Percentiles rank a stretch among this genome's conserved stretches.
phyloP scores from a whole-genome alignment of 2,329 filamentous ascomycete genomes.

The Xylariaceae sp. region DNA sequence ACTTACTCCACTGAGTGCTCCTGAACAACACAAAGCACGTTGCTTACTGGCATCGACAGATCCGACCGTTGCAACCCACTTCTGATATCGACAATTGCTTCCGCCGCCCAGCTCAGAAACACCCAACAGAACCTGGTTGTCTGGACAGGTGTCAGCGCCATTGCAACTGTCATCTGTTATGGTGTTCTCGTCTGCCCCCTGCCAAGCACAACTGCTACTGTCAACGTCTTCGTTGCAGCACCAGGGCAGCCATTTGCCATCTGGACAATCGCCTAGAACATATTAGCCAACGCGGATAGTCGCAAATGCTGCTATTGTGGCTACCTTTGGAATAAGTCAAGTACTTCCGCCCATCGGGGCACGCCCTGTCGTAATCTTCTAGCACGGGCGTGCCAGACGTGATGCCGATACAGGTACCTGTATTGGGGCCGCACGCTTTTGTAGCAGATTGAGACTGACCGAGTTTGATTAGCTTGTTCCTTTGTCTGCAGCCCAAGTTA shows the following conservation, averaged over 20 bases:
- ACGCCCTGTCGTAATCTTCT: background rate
- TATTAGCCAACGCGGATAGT: constrained; percentile 17
- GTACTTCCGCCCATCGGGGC: constrained; percentile 1
- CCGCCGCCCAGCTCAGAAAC: constrained; percentile 2
- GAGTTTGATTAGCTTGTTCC: background rate
- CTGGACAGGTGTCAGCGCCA: background rate
- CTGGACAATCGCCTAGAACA: constrained; percentile 22
- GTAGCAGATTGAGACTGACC: background rate
- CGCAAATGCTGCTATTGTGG: background rate
- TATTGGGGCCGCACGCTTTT: constrained; percentile 1
- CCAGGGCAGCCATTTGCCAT: constrained; percentile 22
- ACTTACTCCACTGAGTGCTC: constrained; percentile 3
- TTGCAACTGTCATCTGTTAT: background rate
- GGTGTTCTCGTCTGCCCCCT: constrained; percentile 1
- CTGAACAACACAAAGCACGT: constrained; percentile 5
- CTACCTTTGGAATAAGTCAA: constrained; percentile 5
- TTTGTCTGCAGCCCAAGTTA: too few species aligned
- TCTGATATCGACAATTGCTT: background rate
- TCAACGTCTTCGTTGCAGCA: constrained; percentile 5
- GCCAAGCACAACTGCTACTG: background rate
- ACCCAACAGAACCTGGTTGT: constrained; percentile 1
- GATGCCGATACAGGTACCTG: constrained; percentile 3
- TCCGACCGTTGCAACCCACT: background rate
- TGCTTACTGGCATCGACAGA: background rate
- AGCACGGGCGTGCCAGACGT: too few species aligned